phyloP scores from a whole-genome alignment of 1,284 basidiomycete species.

The Microbotryum violaceum region DNA sequence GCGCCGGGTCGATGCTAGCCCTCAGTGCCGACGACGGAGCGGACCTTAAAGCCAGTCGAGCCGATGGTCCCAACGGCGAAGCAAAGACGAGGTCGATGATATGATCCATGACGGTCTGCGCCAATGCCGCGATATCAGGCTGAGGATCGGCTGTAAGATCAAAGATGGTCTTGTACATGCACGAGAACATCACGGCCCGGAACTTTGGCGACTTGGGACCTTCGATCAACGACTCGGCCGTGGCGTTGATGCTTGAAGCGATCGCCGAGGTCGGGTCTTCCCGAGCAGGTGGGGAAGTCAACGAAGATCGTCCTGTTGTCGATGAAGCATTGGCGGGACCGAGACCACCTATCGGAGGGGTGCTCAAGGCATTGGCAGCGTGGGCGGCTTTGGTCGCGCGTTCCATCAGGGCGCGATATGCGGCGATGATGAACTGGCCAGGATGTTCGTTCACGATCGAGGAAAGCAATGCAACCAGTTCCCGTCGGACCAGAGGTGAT shows the following conservation, averaged over 20 bases:
- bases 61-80: constrained; percentile 58
- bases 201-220: constrained; percentile 32
- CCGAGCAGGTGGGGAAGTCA: neutral
- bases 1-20: neutral
- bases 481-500: constrained; percentile 92
- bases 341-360: neutral
- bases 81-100: constrained; percentile 81
- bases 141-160: constrained; percentile 91
- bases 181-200: constrained; percentile 41
- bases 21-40: constrained; percentile 24
- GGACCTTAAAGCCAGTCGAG: constrained; percentile 33
- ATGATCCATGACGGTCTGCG: constrained; percentile 87
- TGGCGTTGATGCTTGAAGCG: constrained; percentile 30
- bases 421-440: constrained; percentile 90
- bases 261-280: constrained; percentile 31
- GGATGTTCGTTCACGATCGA: constrained; percentile 92
- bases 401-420: constrained; percentile 84
- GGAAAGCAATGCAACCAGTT: constrained; percentile 82
- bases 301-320: constrained; percentile 24
- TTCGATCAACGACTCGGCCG: constrained; percentile 28
- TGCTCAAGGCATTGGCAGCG: constrained; percentile 49
- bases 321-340: constrained; percentile 38
- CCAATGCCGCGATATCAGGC: constrained; percentile 81
- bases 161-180: constrained; percentile 79
- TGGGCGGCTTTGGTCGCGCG: constrained; percentile 11